Conservation (phyloP, 2,329 filamentous ascomycete genomes). For the Ascochyta rabiei region DNA sequence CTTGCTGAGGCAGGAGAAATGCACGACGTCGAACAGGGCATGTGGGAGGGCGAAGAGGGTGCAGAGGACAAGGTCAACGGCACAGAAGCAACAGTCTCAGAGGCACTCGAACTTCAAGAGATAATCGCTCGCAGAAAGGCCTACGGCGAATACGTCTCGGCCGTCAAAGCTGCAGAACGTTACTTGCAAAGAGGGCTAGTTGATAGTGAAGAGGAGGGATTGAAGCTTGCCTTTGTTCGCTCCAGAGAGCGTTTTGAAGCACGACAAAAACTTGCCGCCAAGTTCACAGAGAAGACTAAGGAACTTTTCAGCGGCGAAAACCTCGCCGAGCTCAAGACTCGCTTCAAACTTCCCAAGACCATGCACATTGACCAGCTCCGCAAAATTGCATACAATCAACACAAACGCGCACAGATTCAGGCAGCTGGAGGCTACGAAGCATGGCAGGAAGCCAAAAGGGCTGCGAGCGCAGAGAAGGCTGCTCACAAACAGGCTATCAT, state of each 20-base stretch:
- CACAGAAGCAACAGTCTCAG: constrained; percentile 10
- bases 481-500: constrained; percentile 7
- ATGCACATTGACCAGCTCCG: constrained; percentile 11
- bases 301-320: constrained; percentile 21
- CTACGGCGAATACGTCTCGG: constrained; percentile 23
- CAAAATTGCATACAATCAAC: constrained; percentile 24
- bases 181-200: constrained; percentile 27
- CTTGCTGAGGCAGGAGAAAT: constrained; percentile 7
- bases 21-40: constrained; percentile 11
- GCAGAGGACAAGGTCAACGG: constrained; percentile 18
- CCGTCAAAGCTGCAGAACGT: constrained; percentile 21
- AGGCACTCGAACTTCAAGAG: constrained; percentile 8
- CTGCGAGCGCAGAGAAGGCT: constrained; percentile 10
- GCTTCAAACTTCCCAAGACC: constrained; percentile 18
- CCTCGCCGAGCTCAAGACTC: constrained; percentile 17
- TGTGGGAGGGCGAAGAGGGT: constrained; percentile 16
- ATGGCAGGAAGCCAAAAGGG: constrained; percentile 14
- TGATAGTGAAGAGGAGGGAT: constrained; percentile 31
- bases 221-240: constrained; percentile 34
- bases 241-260: constrained; percentile 24
- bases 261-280: constrained; percentile 7
- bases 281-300: constrained; percentile 19
- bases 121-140: constrained; percentile 15
- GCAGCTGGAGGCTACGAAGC: constrained; percentile 24
- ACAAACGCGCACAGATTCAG: constrained; percentile 20